These are phyloP conservation scores for Bruguiera gymnorhiza DNA, from an alignment of 345 rosid genomes.

Conservation along the genomic window DNA sequence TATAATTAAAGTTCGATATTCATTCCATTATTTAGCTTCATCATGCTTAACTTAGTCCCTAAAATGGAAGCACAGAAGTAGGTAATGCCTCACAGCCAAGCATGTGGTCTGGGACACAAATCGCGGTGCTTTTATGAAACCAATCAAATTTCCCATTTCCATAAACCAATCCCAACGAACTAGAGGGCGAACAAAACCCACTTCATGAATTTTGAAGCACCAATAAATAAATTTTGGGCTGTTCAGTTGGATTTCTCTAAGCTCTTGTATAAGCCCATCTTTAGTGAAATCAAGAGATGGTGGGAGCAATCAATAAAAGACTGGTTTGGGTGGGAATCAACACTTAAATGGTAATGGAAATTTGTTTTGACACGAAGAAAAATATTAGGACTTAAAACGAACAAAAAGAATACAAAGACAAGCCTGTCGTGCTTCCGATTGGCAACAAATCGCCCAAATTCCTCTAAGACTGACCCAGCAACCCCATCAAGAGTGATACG, in stretches of 20 bases:
- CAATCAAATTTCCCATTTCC: conserved; percentile 1
- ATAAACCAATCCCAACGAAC: background rate
- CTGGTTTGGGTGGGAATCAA: too few relatives aligned
- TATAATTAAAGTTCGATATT: too few relatives aligned
- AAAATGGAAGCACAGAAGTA: conserved; percentile 4
- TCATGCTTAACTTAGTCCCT: background rate
- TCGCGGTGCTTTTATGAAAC: conserved; percentile 6
- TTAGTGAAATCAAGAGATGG: background rate
- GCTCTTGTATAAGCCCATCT: background rate
- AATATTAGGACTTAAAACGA: too few relatives aligned
- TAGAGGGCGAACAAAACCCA: background rate
- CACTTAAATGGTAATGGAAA: too few relatives aligned
- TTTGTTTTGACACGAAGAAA: too few relatives aligned
- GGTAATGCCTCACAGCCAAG: conserved; percentile 1
- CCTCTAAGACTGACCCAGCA: too few relatives aligned
- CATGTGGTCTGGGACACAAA: background rate
- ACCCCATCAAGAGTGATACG: too few relatives aligned
- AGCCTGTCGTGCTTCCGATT: too few relatives aligned
- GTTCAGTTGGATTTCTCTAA: background rate
- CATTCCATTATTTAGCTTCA: too few relatives aligned
- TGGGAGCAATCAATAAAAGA: background rate
- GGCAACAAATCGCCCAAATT: too few relatives aligned
- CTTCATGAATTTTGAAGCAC: background rate
- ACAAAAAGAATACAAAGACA: too few relatives aligned
- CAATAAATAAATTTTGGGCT: background rate